Evolutionary conservation across 148 eudicot species (phyloP).

Genomic region (Rhododendron vialii): DNA sequence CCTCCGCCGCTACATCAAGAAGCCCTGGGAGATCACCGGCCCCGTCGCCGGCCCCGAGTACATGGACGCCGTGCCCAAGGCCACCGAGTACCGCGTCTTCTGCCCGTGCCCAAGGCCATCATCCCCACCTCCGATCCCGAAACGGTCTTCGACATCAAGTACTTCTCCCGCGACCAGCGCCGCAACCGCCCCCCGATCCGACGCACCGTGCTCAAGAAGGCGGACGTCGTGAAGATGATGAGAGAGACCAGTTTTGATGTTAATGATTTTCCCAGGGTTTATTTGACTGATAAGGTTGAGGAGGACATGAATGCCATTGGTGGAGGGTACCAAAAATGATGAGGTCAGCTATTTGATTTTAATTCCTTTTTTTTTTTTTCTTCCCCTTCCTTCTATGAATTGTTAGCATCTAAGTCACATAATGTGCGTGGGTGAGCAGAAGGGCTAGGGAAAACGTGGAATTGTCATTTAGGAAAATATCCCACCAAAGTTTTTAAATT

Average conservation of each 20-base stretch:
- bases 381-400: not conserved
- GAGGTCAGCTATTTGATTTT: constrained; percentile 13
- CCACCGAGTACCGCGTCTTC: constrained; percentile 69
- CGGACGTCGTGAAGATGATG: constrained; percentile 65
- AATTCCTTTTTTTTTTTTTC: not conserved
- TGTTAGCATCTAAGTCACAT: not conserved
- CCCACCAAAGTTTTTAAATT: too few relatives aligned
- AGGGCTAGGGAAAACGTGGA: not conserved
- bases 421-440: not conserved
- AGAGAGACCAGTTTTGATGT: constrained; percentile 48
- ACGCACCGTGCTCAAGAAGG: constrained; percentile 59
- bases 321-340: constrained; percentile 48
- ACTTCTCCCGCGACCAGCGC: constrained; percentile 75
- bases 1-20: constrained; percentile 52
- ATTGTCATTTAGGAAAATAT: not conserved
- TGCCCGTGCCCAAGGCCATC: constrained; percentile 76
- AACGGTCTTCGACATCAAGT: constrained; percentile 79
- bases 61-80: constrained; percentile 53
- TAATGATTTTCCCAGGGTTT: constrained; percentile 50
- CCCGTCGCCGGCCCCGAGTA: constrained; percentile 71
- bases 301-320: constrained; percentile 57
- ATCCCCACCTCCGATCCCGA: constrained; percentile 68
- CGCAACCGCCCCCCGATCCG: constrained; percentile 77
- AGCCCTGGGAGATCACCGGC: constrained; percentile 82
- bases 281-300: constrained; percentile 37